Base-by-base conservation (phyloP, 108 stramenopile genomes). In the Stephanodiscus minutulus region DNA sequence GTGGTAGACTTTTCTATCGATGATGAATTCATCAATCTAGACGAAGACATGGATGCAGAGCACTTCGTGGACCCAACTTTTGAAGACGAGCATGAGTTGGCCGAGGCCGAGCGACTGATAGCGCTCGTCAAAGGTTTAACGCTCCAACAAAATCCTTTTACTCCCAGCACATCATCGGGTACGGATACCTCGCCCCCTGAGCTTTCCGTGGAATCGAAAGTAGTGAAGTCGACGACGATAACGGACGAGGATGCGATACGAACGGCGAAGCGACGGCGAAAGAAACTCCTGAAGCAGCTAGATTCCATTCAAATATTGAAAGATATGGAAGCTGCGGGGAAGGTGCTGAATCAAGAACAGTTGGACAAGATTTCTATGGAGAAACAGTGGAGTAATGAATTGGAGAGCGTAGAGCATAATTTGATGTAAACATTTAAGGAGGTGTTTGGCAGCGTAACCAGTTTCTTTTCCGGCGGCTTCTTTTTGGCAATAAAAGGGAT, bases 381-480 rank as follows among this genome's bases (percentile, higher is more conserved):
- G 54, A 41, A 60, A 9, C 67, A 72, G 46, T 87, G 83, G 83
- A 64, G 27, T 3, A 39, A 24, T n/a, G 83, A 87, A 50, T 48
- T 87, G 43, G 86, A 87, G 57, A 77, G 76, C 64, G 61, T 87
- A 10, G 84, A 87, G 36, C 86, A 87, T 48, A 87, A 87, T 77
- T 68, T 87, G 61, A 77, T 76, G 66, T 85, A 79, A 36, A n/a
- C 7, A 28, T 29, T 29, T 15, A 20, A 44, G 49, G 22, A 50
- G 21, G 43, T 59, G 31, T 29, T 49, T 11, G 28, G 17, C 27
- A n/a, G 31, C 15, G 43, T 44, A 11, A 41, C 39, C 11, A 41
- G 39, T 41, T 41, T 41, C 10, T 41, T 41, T 41, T 41, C 39
- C 8, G 8, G 11, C 8, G 11, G 11, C 7, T 8, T 41, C 39